These are phyloP conservation scores for Pezicula radicicola DNA, from an alignment of 2,329 filamentous ascomycete species.

Conservation along the genomic window DNA sequence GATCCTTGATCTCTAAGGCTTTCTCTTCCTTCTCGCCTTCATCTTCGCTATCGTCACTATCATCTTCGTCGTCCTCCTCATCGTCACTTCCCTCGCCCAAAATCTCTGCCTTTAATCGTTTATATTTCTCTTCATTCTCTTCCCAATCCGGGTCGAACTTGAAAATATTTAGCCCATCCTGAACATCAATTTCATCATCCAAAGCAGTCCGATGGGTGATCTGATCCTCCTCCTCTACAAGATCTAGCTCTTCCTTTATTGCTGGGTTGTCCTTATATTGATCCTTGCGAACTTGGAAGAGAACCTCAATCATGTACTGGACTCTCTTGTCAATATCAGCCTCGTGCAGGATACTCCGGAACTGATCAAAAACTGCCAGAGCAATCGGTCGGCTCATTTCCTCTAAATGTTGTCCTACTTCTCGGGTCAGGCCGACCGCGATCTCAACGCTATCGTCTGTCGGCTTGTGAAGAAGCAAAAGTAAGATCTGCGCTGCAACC, in stretches of 20 bases:
- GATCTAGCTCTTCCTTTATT: slow-evolving; percentile 86
- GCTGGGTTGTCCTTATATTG: slow-evolving; percentile 94
- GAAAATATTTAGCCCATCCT: slow-evolving; percentile 92
- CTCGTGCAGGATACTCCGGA: slow-evolving; percentile 92
- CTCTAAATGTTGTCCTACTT: slow-evolving; percentile 90
- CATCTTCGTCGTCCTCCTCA: slow-evolving; percentile 65
- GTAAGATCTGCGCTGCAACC: slow-evolving; percentile 85
- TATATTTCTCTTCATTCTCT: slow-evolving; percentile 86
- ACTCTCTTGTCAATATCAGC: slow-evolving; percentile 95
- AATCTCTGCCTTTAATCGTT: slow-evolving; percentile 88
- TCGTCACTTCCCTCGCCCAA: slow-evolving; percentile 88
- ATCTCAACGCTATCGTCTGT: slow-evolving; percentile 98
- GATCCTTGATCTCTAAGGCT: slow-evolving; percentile 94
- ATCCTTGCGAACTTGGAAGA: slow-evolving; percentile 96
- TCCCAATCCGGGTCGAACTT: slow-evolving; percentile 90
- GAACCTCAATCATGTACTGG: slow-evolving; percentile 98
- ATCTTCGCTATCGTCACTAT: slow-evolving; percentile 63
- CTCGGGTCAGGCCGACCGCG: slow-evolving; percentile 86
- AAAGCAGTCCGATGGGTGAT: slow-evolving; percentile 85
- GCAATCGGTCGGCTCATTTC: slow-evolving; percentile 91
- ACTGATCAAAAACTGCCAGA: slow-evolving; percentile 90
- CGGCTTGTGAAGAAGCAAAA: slow-evolving; percentile 90
- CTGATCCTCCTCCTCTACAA: slow-evolving; percentile 97
- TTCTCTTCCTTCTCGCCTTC: slow-evolving; percentile 74
- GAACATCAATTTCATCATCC: slow-evolving; percentile 78